phyloP scores from a whole-genome alignment of 225 moss, liverwort and hornwort genomes.

The Polytrichum commune region DNA sequence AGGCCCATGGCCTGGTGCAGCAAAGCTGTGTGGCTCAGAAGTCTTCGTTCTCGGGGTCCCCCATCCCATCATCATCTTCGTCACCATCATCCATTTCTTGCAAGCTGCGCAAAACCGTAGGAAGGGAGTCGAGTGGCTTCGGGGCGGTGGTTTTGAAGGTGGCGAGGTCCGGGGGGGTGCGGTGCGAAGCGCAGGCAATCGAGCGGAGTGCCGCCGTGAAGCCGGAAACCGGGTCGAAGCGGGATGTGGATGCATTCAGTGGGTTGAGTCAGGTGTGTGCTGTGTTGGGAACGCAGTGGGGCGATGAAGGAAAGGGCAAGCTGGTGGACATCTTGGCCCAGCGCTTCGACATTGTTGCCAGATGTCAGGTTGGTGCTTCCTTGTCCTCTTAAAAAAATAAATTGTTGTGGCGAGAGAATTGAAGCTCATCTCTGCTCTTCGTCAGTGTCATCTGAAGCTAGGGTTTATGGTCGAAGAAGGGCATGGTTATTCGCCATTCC shows the following conservation, averaged over 20 bases:
- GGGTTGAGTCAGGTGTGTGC: constrained; percentile 91
- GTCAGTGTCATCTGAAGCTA: too few species aligned
- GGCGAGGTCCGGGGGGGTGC: constrained; percentile 13
- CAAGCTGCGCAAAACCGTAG: background rate
- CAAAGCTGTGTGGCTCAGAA: background rate
- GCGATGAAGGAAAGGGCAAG: constrained; percentile 97
- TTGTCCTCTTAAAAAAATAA: background rate
- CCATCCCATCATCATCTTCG: background rate
- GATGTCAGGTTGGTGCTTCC: constrained; percentile 70
- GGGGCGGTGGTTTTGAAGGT: background rate
- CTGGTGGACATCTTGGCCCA: constrained; percentile 91
- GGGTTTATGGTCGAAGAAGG: background rate
- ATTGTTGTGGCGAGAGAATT: too few species aligned
- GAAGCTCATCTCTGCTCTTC: too few species aligned
- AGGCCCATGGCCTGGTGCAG: constrained; percentile 23
- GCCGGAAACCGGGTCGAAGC: constrained; percentile 19
- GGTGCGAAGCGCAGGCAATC: constrained; percentile 50
- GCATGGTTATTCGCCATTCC: too few species aligned
- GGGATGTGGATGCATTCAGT: constrained; percentile 43
- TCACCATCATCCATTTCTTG: too few species aligned
- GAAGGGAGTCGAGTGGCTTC: background rate
- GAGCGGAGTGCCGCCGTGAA: constrained; percentile 36
- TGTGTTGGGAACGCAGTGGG: constrained; percentile 96
- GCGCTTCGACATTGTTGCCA: constrained; percentile 86
- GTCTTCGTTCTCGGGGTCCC: background rate